phyloP scores from a whole-genome alignment of 1,284 basidiomycete genomes.

The Irpex sp. region DNA sequence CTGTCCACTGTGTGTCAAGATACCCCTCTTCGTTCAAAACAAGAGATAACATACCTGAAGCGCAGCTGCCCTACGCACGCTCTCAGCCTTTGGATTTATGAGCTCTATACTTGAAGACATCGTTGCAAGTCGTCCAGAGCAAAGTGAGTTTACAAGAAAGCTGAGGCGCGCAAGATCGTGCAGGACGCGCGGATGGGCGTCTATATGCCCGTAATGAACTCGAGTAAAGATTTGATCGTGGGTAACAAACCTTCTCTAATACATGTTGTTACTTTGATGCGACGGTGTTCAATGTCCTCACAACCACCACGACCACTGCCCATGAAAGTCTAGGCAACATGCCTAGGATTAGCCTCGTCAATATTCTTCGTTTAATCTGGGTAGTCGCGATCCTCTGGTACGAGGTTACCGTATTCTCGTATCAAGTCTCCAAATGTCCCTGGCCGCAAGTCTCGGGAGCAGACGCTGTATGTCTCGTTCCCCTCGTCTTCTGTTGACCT shows the following conservation, averaged over 20 bases:
- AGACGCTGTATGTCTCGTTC: slow-evolving; percentile 2
- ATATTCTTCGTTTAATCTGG: slow-evolving; percentile 32
- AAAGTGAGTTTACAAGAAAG: slow-evolving; percentile 3
- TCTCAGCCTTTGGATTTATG: slow-evolving; percentile 95
- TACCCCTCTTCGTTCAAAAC: not conserved
- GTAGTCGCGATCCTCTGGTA: slow-evolving; percentile 61
- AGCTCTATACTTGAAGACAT: slow-evolving; percentile 87
- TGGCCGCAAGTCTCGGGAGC: slow-evolving; percentile 52
- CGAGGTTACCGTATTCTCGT: slow-evolving; percentile 62
- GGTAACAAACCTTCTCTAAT: not conserved
- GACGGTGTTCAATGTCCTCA: not conserved
- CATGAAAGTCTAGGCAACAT: not conserved
- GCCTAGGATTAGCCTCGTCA: slow-evolving; percentile 13
- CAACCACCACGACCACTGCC: not conserved
- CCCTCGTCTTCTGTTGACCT: slow-evolving; percentile 22
- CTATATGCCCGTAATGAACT: not conserved
- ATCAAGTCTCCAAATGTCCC: slow-evolving; percentile 44
- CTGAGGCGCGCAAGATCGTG: not conserved
- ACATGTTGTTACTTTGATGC: not conserved
- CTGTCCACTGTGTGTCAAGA: slow-evolving; percentile 32
- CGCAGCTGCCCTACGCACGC: slow-evolving; percentile 87
- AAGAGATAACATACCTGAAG: slow-evolving; percentile 69
- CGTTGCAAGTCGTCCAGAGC: slow-evolving; percentile 3
- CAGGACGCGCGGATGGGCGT: not conserved
- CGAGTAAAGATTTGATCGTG: not conserved